phyloP scores from a whole-genome alignment of 192 early-diverging fungal genomes.

The Coemansia sp. region DNA sequence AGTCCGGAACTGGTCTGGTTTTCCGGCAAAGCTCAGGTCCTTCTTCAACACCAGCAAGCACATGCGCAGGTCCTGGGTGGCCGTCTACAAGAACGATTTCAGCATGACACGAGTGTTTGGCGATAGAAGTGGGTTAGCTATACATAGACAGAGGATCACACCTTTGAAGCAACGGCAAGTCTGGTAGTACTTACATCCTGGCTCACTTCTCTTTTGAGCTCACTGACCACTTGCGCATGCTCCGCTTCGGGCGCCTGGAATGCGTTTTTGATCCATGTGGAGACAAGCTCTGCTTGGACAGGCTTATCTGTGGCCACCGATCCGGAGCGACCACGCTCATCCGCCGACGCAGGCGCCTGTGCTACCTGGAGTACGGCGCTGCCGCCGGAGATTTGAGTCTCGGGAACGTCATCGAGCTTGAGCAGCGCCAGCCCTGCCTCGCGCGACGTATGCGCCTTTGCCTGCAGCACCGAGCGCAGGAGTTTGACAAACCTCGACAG shows the following conservation, averaged over 20 bases:
- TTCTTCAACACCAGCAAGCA: constrained; percentile 43
- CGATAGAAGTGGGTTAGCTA: too few relatives aligned
- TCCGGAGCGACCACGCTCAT: constrained; percentile 8
- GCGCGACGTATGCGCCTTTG: constrained; percentile 49
- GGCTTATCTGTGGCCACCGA: constrained; percentile 5
- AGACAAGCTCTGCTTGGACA: constrained; percentile 1
- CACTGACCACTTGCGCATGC: constrained; percentile 29
- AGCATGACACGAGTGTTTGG: too few relatives aligned
- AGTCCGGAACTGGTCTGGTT: constrained; percentile 40
- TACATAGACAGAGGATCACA: not conserved
- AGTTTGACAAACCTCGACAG: constrained; percentile 43
- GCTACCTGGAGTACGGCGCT: constrained; percentile 11
- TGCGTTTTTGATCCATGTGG: constrained; percentile 34
- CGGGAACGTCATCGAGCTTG: constrained; percentile 47
- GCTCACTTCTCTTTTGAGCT: constrained; percentile 41
- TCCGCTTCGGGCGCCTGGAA: constrained; percentile 40
- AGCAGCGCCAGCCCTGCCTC: constrained; percentile 50
- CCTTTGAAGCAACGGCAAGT: not conserved
- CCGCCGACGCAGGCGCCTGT: constrained; percentile 9
- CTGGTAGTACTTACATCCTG: constrained; percentile 36
- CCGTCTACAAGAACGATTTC: constrained; percentile 25
- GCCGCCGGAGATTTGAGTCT: constrained; percentile 11
- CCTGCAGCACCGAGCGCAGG: constrained; percentile 39
- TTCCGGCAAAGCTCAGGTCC: constrained; percentile 50
- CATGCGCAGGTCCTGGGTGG: constrained; percentile 41